Evolutionary conservation across 1,284 basidiomycete species (phyloP).

Genomic region (Melampsora abietis-canadensis): DNA sequence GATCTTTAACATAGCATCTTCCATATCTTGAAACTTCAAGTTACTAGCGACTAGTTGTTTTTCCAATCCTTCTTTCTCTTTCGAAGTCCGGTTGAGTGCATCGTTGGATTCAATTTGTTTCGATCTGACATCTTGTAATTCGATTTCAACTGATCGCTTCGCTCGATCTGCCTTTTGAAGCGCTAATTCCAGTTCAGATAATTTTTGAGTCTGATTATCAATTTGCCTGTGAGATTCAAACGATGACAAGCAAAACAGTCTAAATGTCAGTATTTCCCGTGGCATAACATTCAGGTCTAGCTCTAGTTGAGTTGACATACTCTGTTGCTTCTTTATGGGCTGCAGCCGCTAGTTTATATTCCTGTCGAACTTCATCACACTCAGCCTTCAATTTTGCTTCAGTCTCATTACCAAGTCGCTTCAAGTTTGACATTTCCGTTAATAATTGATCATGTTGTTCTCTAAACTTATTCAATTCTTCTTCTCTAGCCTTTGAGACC

Average conservation of each 20-base stretch:
- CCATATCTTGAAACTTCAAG: constrained; percentile 74
- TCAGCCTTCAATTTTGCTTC: constrained; percentile 53
- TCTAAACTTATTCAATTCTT: constrained; percentile 74
- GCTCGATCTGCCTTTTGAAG: constrained; percentile 67
- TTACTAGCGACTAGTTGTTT: constrained; percentile 70
- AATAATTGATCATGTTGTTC: constrained; percentile 59
- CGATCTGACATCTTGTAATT: constrained; percentile 68
- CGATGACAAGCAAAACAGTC: background rate
- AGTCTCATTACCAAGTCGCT: constrained; percentile 51
- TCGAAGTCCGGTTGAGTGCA: constrained; percentile 14
- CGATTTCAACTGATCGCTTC: constrained; percentile 68
- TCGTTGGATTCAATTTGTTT: constrained; percentile 69
- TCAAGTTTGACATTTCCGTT: constrained; percentile 51
- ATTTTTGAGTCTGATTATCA: constrained; percentile 30
- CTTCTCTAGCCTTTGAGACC: constrained; percentile 80
- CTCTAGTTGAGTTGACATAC: constrained; percentile 24
- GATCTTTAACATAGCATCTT: constrained; percentile 77
- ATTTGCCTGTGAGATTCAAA: constrained; percentile 20
- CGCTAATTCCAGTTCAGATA: constrained; percentile 60
- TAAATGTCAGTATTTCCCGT: too few relatives aligned
- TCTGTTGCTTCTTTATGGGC: constrained; percentile 54
- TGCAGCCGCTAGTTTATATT: constrained; percentile 62
- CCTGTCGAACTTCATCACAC: constrained; percentile 57
- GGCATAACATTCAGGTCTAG: constrained; percentile 37
- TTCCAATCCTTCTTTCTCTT: constrained; percentile 63